Conservation (phyloP, 140 eudicot species). For the Artemisia princeps region DNA sequence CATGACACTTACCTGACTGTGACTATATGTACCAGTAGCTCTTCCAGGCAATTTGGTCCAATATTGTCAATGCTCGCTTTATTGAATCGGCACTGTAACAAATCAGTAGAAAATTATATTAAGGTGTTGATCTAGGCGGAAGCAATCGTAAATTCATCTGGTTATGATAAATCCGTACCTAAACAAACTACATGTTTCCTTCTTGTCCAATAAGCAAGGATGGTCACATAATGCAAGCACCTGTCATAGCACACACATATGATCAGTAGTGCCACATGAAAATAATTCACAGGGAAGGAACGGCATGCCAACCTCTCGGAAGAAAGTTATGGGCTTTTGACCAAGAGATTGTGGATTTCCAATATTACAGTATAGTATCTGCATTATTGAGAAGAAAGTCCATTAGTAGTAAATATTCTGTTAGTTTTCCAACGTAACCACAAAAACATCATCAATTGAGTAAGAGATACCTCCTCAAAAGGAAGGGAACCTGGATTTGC, state of each 20-base stretch:
- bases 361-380: constrained; percentile 85
- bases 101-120: constrained; percentile 10
- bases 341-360: constrained; percentile 96
- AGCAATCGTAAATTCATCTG: background rate
- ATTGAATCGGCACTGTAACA: constrained; percentile 67
- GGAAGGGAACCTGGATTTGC: constrained; percentile 68
- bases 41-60: constrained; percentile 85
- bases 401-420: background rate
- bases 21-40: constrained; percentile 95
- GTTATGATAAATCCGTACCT: constrained; percentile 39
- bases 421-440: no score
- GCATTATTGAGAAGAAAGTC: constrained; percentile 23
- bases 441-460: background rate
- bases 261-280: background rate
- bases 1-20: constrained; percentile 51
- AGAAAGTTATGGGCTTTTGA: constrained; percentile 86
- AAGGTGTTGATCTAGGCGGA: no score
- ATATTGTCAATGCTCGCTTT: constrained; percentile 60
- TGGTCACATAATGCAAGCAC: constrained; percentile 91
- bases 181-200: constrained; percentile 60
- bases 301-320: constrained; percentile 58
- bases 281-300: no score
- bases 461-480: constrained; percentile 60
- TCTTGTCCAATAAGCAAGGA: constrained; percentile 72
- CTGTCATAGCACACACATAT: constrained; percentile 27